A percentile compares a stretch with the other conserved stretches of the same genome.
These are phyloP conservation scores for Pyrenophora tritici-repentis DNA, from an alignment of 2,329 filamentous ascomycete species.

Conservation along the genomic window DNA sequence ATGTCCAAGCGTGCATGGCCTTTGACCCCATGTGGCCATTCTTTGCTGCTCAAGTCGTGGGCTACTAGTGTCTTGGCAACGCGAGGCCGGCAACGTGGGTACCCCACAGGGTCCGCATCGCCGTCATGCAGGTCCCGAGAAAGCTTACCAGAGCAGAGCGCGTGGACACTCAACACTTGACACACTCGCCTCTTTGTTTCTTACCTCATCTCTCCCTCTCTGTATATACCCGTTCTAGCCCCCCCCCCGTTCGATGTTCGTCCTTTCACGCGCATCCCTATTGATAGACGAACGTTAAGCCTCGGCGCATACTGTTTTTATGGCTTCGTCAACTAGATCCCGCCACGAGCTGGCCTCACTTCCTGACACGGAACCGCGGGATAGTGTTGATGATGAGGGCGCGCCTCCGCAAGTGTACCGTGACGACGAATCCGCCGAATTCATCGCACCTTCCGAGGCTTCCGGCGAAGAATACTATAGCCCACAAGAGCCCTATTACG, in stretches of 20 bases:
- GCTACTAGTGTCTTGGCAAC: conserved; percentile 2
- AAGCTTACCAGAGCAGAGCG: conserved; percentile 14
- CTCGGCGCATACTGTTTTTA: conserved; percentile 13
- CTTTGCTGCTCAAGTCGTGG: not conserved
- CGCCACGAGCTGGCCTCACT: conserved; percentile 42
- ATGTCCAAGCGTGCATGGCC: not conserved
- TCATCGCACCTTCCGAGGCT: conserved; percentile 39
- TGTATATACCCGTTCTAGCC: not conserved
- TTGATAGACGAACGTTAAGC: conserved; percentile 19
- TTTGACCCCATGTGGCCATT: not conserved
- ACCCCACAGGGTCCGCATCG: conserved; percentile 11
- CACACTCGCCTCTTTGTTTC: not conserved
- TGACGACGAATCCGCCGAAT: conserved; percentile 33
- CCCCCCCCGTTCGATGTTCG: not conserved
- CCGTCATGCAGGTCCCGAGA: conserved; percentile 22
- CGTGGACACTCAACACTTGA: not conserved
- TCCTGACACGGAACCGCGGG: conserved; percentile 30
- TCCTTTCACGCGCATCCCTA: conserved; percentile 13
- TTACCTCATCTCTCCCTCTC: not conserved
- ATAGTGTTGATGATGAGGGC: conserved; percentile 29
- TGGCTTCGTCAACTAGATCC: conserved; percentile 35
- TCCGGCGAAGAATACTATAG: conserved; percentile 35
- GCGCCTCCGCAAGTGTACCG: conserved; percentile 37
- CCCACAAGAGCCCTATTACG: conserved; percentile 24
- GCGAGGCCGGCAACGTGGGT: conserved; percentile 11